Evolutionary conservation across 305 asterid genomes (phyloP), one percentile per base, ranked within the genome.

Genomic region (Fraxinus baroniana): DNA sequence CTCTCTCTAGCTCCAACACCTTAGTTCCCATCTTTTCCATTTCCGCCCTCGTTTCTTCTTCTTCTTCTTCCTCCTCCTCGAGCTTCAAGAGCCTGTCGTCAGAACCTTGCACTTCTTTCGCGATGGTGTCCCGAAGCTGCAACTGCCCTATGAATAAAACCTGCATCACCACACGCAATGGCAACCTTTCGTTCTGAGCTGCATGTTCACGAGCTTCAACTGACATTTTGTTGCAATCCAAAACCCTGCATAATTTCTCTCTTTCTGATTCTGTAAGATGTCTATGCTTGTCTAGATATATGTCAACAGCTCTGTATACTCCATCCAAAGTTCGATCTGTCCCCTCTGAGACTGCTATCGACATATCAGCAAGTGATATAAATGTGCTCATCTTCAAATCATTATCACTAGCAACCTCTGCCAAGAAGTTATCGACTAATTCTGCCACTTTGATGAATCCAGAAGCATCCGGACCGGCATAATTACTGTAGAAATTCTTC

Each of bases 1-100:
- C 97, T 76, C 79, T 90, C 89, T 96, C 98, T 30, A 93, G 71
- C 83, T 89, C 95, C 88, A 78, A 4, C 81, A 92, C 95, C 74
- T 92, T 93, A 73, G 80, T 90, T 33, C 90, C 93, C 91, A 95
- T 91, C 89, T 85, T 91, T 89, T 89, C 92, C 78, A 92, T 89
- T 88, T 93, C 95, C 9, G 81, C 86, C 85, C 46, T 87, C 83
- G 72, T 81, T 2, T 35, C 90, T 26, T 84, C 94, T 77, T 12
- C 94, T 77, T 12, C 90, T 7, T 12, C 82, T 12, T 74, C 90
- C n/a, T 64, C 90, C 5, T 71, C 88, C 77, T 62, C 83, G 79
- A 6, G 12, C 82, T 66, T 70, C 83, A 68, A 8, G 79, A 73
- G n/a, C 49, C 74, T 49, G 24, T 82, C 33, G 0, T 76, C 84